Base-by-base conservation (phyloP, 164 flowering plant species). In the Brasenia schreberi region DNA sequence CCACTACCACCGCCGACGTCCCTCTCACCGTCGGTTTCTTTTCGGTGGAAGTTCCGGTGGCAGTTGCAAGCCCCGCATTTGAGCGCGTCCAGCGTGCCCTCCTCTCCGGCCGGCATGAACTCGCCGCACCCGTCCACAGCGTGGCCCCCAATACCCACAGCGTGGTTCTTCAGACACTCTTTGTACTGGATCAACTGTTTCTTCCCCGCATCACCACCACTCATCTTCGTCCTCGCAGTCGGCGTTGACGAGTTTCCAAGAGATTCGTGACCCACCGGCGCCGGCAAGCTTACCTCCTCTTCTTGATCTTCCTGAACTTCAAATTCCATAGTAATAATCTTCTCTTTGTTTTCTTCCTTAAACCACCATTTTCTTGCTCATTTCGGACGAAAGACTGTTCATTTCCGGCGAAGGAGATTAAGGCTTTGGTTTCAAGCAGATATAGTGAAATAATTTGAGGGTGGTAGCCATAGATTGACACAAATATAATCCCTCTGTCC, bases 1-100 rank as follows among this genome's bases (percentile, higher is more conserved):
- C 53, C 52, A 17, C 39, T 7, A 18, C 70, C 7, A 18, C 70
- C 11, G 18, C 65, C 5, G 42, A 44, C 9, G 1, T 49, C 6
- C 23, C 16, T 4, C 3, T 9, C 70, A 5, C 71, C 74, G 23
- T 73, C 79, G 23, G 67, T 42, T 64, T 83, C 87, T 62, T 78
- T 81, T 7, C 92, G 82, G 86, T 87, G 89, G 77, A 84, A 87
- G 74, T 85, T 87, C 2, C 89, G 86, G 82, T 87, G 92, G 72
- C 92, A 87, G 72, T 72, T 75, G 63, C 92, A 87, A 42, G 92
- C 89, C 11, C 89, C 89, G 76, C 92, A 87, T 68, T 79, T 81
- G 9, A 87, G 82, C 0, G 87, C 85, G 68, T 83, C 87, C 0
- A 83, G 79, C 5, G 82, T 72, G 42, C 87, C 87, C 6, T 83